Evolutionary conservation across 75 land plant species (phyloP), one percentile per base, ranked within the genome.

Genomic region (Adiantum capillusveneris): DNA sequence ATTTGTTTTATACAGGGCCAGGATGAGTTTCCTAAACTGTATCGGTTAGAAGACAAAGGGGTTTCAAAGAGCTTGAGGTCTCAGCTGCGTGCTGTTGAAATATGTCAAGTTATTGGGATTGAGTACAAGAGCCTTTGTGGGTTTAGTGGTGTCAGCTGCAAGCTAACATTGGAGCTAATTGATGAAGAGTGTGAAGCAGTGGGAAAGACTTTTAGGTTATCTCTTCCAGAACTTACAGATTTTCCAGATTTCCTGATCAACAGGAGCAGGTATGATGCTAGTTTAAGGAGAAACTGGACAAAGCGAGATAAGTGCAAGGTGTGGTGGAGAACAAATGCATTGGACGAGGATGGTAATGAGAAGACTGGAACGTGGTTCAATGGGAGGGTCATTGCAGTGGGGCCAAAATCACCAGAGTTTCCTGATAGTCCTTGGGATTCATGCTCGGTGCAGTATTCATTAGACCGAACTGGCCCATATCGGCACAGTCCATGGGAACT

Each of bases 361-460:
- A 81, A 81, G 59, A 87, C 83, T 53, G 91, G 91, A 1, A 74
- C 63, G 44, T 88, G 95, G 98, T 93, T 77, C 71, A 75, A 69
- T 16, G 98, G 98, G 22, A 73, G 95, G 26, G 66, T 93, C 44
- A 21, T 76, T 20, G 13, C 49, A 31, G 84, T 85, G 21, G 79
- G 74, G 68, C 68, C 87, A 31, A 89, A 81, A 65, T 88, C 75
- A 37, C 6, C 43, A 6, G 83, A 83, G 30, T 85, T 83, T 51
- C 87, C 83, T 0, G 90, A 89, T 37, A 93, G 98, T 70, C 98
- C 95, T 6, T 93, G 98, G 98, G 95, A 88, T 24, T 82, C 62
- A 44, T 85, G 70, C 44, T 25, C 50, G 16, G 72, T 88, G 21
- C 77, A 58, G 44, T 92, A 92, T 73, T 85, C 65, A 45, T 49